Evolutionary conservation across 805 yeast species (phyloP), one percentile per base, ranked within the genome.

Genomic region (Wickerhamiella alocasiicola): DNA sequence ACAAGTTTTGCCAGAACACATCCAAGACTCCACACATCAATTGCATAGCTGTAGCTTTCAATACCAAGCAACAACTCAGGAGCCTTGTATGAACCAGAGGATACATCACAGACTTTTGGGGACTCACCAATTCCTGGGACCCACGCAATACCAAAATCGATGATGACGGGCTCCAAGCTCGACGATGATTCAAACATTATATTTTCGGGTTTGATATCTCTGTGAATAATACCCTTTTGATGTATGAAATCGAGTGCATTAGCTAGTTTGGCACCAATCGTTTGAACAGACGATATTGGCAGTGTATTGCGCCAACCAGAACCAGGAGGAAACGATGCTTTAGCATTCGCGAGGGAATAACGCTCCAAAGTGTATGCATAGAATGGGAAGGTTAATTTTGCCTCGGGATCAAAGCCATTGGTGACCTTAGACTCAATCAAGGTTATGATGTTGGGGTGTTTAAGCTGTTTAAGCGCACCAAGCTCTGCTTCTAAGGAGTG

Each of bases 21-120:
- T 0, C 83, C 93, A 15, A 72, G 54, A 1, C 81, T 63, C 94
- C 94, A 82, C 12, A 80, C 63, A 50, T 82, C 94, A 6, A 81
- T 62, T 29, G 66, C 72, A 27, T 53, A 55, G 2, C 68, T 60
- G 52, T 82, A 82, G 65, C 62, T 1, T 62, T 46, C 11, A n/a
- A 70, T 58, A 0, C 82, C 81, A 38, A 80, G 68, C 31, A 81
- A 61, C 35, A 79, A 59, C 52, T 82, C 94, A 0, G 93, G 88
- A 0, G 91, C 76, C 45, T 79, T 75, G 58, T 72, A 83, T 25
- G 66, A 65, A 1, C 78, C 76, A 0, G 87, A 77, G 16, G 78
- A 68, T 3, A 83, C 76, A 43, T 71, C 74, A 9, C 66, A 56
- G 25, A 66, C 55, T 42, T 63, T 64, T 5, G 47, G 41, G 17